Percentiles rank a stretch among this genome's conserved stretches.
Conservation (phyloP, 148 eudicot genomes). For the Euryodendron excelsum region DNA sequence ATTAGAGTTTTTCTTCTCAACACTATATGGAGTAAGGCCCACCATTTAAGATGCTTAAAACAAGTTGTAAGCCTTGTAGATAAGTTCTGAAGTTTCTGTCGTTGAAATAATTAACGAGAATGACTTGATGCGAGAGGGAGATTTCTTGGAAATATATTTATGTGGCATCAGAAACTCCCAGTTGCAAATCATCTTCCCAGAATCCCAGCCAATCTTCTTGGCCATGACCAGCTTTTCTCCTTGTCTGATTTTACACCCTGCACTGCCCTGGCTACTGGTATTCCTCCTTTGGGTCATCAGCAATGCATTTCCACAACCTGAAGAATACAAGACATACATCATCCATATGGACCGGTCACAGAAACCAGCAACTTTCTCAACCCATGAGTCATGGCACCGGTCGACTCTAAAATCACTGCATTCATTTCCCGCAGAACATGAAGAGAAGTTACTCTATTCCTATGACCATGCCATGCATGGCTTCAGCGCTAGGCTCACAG, state of each 20-base stretch:
- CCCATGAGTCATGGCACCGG: conserved; percentile 4
- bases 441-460: not conserved
- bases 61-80: too few species aligned
- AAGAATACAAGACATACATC: not conserved
- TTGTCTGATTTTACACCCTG: not conserved
- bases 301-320: not conserved
- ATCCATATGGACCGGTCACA: conserved; percentile 8
- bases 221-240: not conserved
- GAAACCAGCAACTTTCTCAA: not conserved
- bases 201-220: not conserved
- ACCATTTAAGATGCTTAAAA: too few species aligned
- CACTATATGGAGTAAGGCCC: too few species aligned
- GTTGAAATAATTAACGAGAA: too few species aligned
- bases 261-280: not conserved
- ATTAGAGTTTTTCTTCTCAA: too few species aligned
- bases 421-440: not conserved
- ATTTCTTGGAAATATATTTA: not conserved
- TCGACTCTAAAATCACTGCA: not conserved
- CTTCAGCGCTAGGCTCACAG: not conserved
- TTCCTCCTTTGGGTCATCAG: not conserved
- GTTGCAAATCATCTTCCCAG: not conserved
- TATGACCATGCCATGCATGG: not conserved
- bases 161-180: not conserved
- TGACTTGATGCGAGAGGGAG: not conserved
- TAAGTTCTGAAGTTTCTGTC: too few species aligned